Evolutionary conservation across 805 yeast genomes (phyloP).

Genomic region (Tetrapisispora pingtungensis): DNA sequence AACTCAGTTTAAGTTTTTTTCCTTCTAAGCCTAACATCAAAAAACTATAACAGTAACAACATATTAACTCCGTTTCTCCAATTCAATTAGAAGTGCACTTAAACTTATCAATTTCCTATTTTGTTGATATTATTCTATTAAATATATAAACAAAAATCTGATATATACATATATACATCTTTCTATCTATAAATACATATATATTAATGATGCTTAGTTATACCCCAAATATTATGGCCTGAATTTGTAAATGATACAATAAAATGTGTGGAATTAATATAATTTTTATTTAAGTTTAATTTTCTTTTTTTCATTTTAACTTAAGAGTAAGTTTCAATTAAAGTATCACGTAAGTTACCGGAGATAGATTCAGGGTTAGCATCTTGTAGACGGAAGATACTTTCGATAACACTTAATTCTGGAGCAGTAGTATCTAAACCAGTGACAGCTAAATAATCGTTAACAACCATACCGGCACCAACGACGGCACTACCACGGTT

Average conservation of each 20-base stretch:
- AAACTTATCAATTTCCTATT: neutral
- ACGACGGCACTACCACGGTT: slow-evolving; percentile 96
- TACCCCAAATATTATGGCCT: neutral
- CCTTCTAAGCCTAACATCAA: no score
- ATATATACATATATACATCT: neutral
- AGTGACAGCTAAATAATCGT: slow-evolving; percentile 95
- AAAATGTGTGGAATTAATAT: neutral
- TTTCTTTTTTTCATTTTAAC: neutral
- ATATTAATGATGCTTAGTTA: slow-evolving; percentile 1
- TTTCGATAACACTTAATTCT: slow-evolving; percentile 91
- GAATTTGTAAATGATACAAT: neutral
- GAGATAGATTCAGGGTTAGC: slow-evolving; percentile 81
- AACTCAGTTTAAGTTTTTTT: no score
- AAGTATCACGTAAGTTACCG: slow-evolving; percentile 80
- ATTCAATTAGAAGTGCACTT: neutral
- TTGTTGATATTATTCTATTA: slow-evolving; percentile 1
- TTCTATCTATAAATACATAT: slow-evolving; percentile 1
- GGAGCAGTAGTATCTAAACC: slow-evolving; percentile 99
- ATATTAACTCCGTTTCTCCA: neutral
- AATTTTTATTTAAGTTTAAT: neutral
- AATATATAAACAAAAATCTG: slow-evolving; percentile 2
- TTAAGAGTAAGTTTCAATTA: slow-evolving; percentile 82
- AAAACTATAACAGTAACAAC: no score
- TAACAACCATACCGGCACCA: slow-evolving; percentile 98
- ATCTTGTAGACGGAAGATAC: slow-evolving; percentile 88